Evolutionary conservation across 768 basidiomycete species (phyloP), one percentile per base, ranked within the genome.

Genomic region (Pleurotus tuber-regium): DNA sequence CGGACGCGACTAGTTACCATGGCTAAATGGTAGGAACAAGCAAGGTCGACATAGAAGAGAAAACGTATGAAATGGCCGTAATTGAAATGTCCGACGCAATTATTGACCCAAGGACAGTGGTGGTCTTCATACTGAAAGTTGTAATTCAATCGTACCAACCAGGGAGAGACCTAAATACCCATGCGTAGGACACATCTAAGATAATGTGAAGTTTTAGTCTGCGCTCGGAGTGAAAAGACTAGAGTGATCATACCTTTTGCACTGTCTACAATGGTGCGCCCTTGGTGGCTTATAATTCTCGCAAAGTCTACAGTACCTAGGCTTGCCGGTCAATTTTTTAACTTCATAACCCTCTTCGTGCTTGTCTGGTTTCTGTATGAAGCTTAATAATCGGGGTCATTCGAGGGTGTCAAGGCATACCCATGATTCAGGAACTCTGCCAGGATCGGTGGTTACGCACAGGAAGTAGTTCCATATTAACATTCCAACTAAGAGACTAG

Each of bases 71-170:
- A 92, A 67, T 90, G 79, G 1, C 87, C 88, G 57, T 97, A 86
- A 66, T 98, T 99, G 70, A 77, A 82, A 65, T 92, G 87, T 0
- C 97, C 97, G 56, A 99, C 88, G 62, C 95, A 96, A 59, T 94
- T 98, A 66, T 92, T 87, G 26, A 93, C 83, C 92, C 91, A 95
- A 5, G 91, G 92, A 64, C 91, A 92, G 62, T 93, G 91, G 61
- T 93, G 91, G 64, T 93, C 91, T 92, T 54, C 16, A 8, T 19
- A 12, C 49, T 14, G 35, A 56, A 30, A 50, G 47, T 35, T 42
- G 33, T 10, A 29, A 11, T 35, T 43, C 8, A 44, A 19, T 14
- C 19, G 10, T 44, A 12, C 36, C 31, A 29, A 23, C 10, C 16
- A 38, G 18, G 36, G 19, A 39, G 14, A 9, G n/a, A 30, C 11